A percentile compares a stretch with the other conserved stretches of the same genome.
phyloP scores from a whole-genome alignment of 495 filamentous ascomycete species.

The Aspergillus baeticus region DNA sequence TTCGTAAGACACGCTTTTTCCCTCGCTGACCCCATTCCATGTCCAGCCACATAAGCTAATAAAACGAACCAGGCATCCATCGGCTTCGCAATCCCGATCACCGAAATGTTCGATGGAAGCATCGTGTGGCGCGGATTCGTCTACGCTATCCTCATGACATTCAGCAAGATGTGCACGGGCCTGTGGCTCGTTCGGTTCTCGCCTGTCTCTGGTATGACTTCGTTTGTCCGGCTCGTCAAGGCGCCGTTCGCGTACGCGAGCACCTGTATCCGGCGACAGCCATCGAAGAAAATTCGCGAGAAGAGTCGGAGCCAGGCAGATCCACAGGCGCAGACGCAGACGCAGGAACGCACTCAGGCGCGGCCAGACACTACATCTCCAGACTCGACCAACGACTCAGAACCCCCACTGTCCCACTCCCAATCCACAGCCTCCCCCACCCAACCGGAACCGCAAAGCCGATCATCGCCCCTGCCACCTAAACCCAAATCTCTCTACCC shows the following conservation, averaged over 20 bases:
- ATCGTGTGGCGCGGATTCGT: conserved; percentile 72
- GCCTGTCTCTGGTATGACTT: neutral
- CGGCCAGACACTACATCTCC: no score
- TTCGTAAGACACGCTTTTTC: conserved; percentile 51
- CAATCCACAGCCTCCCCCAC: neutral
- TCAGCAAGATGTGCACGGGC: conserved; percentile 64
- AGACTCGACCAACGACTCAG: neutral
- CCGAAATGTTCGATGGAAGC: conserved; percentile 60
- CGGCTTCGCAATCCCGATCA: conserved; percentile 76
- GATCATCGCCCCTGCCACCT: conserved; percentile 2
- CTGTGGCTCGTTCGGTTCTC: conserved; percentile 60
- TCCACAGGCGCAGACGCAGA: neutral
- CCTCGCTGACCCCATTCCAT: no score
- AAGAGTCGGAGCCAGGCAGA: neutral
- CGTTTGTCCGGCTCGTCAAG: neutral
- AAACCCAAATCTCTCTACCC: no score
- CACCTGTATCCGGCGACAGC: conserved; percentile 4
- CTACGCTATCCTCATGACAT: conserved; percentile 67
- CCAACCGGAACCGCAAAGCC: no score
- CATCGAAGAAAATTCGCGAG: neutral
- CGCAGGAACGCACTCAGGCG: neutral
- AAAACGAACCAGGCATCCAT: conserved; percentile 61
- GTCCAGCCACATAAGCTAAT: no score
- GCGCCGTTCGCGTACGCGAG: conserved; percentile 5
- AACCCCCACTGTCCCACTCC: neutral